A percentile compares a stretch with the other conserved stretches of the same genome.
phyloP scores from a whole-genome alignment of 371 early-diverging fungal species.

The Mortierella sp. region DNA sequence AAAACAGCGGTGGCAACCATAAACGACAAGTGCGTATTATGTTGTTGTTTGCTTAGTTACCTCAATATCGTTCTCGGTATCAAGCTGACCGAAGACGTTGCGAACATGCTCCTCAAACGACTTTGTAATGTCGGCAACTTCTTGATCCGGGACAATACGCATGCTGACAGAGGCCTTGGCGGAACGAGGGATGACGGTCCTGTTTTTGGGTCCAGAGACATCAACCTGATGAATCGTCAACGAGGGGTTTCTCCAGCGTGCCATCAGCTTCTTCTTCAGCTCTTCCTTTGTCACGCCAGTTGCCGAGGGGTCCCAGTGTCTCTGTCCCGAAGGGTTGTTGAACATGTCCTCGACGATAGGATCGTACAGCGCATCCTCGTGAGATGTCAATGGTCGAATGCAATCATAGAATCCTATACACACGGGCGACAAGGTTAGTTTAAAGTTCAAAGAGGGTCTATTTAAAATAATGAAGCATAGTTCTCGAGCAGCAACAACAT shows the following conservation, averaged over 20 bases:
- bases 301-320: slow-evolving; percentile 50
- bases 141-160: slow-evolving; percentile 88
- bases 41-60: slow-evolving; percentile 31
- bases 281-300: slow-evolving; percentile 62
- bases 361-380: slow-evolving; percentile 71
- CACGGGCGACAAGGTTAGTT: not conserved
- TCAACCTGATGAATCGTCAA: slow-evolving; percentile 86
- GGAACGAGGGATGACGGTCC: slow-evolving; percentile 81
- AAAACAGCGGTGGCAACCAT: not conserved
- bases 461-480: slow-evolving; percentile 3
- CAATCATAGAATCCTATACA: slow-evolving; percentile 71
- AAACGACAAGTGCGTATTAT: not conserved
- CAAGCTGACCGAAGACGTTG: slow-evolving; percentile 64
- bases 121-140: slow-evolving; percentile 70
- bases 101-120: slow-evolving; percentile 71
- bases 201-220: slow-evolving; percentile 77
- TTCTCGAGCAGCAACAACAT: not conserved
- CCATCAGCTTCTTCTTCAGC: slow-evolving; percentile 73
- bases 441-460: not conserved
- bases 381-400: slow-evolving; percentile 65
- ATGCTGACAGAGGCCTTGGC: slow-evolving; percentile 84
- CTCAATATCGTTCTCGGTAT: slow-evolving; percentile 69
- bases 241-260: slow-evolving; percentile 86
- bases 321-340: slow-evolving; percentile 37
- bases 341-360: slow-evolving; percentile 62